These are phyloP conservation scores for Protoeuglena noctilucae DNA, from an alignment of 139 green algal genomes.

Conservation along the genomic window DNA sequence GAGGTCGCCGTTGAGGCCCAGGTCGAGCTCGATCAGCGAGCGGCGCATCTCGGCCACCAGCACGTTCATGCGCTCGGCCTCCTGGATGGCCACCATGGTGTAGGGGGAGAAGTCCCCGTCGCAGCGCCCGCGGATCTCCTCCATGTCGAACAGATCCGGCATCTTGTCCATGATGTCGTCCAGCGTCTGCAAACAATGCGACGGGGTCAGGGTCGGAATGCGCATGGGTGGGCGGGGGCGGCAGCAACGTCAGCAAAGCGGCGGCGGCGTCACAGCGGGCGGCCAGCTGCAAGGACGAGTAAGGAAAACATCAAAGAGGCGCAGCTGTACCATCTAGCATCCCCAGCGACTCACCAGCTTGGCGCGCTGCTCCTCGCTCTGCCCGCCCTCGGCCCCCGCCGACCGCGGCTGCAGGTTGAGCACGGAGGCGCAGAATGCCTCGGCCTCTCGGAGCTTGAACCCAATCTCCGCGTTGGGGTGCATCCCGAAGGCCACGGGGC, in stretches of 20 bases:
- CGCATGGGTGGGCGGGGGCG: too few relatives aligned
- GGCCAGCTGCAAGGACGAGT: too few relatives aligned
- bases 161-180: slow-evolving; percentile 67
- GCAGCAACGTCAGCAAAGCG: too few relatives aligned
- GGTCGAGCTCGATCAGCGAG: slow-evolving; percentile 66
- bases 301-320: too few relatives aligned
- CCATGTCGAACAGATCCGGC: slow-evolving; percentile 61
- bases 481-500: slow-evolving; percentile 62
- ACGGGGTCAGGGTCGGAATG: too few relatives aligned
- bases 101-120: slow-evolving; percentile 68
- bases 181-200: too few relatives aligned
- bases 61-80: slow-evolving; percentile 75
- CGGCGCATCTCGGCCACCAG: slow-evolving; percentile 63
- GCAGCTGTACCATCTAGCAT: too few relatives aligned
- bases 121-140: slow-evolving; percentile 56
- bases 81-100: slow-evolving; percentile 78
- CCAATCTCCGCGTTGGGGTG: slow-evolving; percentile 85
- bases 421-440: slow-evolving; percentile 29
- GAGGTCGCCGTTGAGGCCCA: slow-evolving; percentile 82
- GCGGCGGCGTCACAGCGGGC: too few relatives aligned
- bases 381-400: slow-evolving; percentile 37
- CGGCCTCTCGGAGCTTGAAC: slow-evolving; percentile 70
- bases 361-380: slow-evolving; percentile 58
- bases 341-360: too few relatives aligned
- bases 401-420: slow-evolving; percentile 52